Conservation (phyloP, 2,329 filamentous ascomycete species). For the Seiridium cupressi region DNA sequence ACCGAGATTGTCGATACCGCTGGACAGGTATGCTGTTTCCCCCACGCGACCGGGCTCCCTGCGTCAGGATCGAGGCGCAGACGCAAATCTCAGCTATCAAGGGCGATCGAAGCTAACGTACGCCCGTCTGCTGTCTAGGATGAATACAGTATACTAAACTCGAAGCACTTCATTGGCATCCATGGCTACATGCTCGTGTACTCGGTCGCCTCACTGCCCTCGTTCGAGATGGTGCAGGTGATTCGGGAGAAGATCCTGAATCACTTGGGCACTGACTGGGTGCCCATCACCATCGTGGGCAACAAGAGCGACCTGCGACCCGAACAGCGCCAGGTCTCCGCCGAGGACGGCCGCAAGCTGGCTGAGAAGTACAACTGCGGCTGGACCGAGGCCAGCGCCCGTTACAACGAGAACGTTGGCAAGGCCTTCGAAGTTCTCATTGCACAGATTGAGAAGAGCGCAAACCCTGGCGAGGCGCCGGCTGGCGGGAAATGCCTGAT, state of each 20-base stretch:
- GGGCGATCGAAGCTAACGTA: conserved; percentile 7
- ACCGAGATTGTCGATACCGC: conserved; percentile 99
- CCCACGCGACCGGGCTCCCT: background rate
- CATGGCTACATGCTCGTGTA: conserved; percentile 99
- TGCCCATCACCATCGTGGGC: conserved; percentile 91
- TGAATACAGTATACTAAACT: conserved; percentile 97
- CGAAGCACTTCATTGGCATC: conserved; percentile 98
- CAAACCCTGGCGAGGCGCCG: conserved; percentile 83
- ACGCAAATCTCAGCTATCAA: background rate
- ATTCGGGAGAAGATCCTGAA: conserved; percentile 97
- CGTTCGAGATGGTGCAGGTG: conserved; percentile 95
- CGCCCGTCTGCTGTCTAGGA: conserved; percentile 55
- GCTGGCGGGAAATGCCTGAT: conserved; percentile 77
- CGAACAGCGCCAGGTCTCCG: conserved; percentile 86
- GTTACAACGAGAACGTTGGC: conserved; percentile 90
- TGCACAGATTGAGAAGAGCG: conserved; percentile 88
- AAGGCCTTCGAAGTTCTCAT: conserved; percentile 95
- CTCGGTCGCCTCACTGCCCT: conserved; percentile 90
- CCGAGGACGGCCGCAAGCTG: conserved; percentile 81
- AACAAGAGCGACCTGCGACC: conserved; percentile 95
- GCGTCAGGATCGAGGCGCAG: background rate
- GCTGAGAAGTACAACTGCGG: conserved; percentile 87
- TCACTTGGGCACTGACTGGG: conserved; percentile 86
- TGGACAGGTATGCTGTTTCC: conserved; percentile 65
- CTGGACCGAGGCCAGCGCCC: conserved; percentile 91